phyloP scores from a whole-genome alignment of 768 basidiomycete species.

The Collybia sordida region DNA sequence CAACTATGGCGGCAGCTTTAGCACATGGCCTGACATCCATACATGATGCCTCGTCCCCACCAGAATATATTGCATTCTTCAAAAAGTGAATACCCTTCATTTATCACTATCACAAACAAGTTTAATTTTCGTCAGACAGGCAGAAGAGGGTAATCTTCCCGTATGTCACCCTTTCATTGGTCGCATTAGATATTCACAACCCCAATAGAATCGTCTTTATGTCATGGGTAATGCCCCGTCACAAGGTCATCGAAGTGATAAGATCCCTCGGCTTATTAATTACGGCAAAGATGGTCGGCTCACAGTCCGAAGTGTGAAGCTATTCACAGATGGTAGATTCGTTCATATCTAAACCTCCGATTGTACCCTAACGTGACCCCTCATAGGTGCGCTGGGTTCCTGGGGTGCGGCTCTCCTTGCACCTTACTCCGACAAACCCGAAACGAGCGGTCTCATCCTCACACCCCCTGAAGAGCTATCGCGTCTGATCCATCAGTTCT shows the following conservation, averaged over 20 bases:
- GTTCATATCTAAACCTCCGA: not conserved
- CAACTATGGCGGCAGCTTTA: constrained; percentile 68
- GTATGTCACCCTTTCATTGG: constrained; percentile 35
- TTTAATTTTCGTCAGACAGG: constrained; percentile 47
- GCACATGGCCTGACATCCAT: constrained; percentile 80
- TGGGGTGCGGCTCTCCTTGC: constrained; percentile 89
- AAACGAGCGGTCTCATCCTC: constrained; percentile 69
- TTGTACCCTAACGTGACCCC: not conserved
- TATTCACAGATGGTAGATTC: constrained; percentile 69
- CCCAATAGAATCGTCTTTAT: constrained; percentile 55
- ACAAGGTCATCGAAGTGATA: constrained; percentile 65
- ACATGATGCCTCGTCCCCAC: constrained; percentile 72
- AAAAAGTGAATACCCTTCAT: constrained; percentile 43
- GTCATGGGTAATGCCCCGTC: constrained; percentile 56
- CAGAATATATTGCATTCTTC: constrained; percentile 60
- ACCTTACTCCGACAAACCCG: constrained; percentile 81
- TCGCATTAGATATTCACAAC: not conserved
- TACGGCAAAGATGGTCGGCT: constrained; percentile 56
- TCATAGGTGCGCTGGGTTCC: constrained; percentile 80
- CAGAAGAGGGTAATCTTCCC: constrained; percentile 66
- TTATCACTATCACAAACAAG: not conserved
- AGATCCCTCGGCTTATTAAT: constrained; percentile 56
- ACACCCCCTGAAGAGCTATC: constrained; percentile 51
- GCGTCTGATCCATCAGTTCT: constrained; percentile 58
- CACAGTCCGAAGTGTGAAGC: constrained; percentile 66